These are phyloP conservation scores for Setaria viridis DNA, from an alignment of 202 grass and related monocot genomes.

Conservation along the genomic window DNA sequence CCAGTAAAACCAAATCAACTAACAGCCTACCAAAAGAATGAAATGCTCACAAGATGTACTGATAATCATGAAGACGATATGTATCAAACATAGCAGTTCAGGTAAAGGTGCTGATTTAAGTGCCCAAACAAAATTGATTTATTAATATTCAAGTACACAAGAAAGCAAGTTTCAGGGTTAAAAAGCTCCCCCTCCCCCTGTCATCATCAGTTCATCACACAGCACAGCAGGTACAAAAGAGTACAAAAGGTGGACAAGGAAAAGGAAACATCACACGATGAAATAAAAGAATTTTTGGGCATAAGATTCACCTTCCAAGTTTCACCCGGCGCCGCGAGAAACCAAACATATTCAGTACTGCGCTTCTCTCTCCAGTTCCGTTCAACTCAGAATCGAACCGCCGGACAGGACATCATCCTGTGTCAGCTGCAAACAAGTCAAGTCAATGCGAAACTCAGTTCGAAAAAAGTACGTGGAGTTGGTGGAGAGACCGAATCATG, in stretches of 20 bases:
- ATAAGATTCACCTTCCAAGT: slow-evolving; percentile 68
- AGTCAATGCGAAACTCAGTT: slow-evolving; percentile 32
- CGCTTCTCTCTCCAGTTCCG: neutral
- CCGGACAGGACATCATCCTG: neutral
- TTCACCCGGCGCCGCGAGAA: slow-evolving; percentile 80
- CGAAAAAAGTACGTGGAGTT: neutral
- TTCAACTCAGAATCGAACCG: slow-evolving; percentile 19
- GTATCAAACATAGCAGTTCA: neutral
- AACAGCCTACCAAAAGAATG: neutral
- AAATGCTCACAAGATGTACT: neutral
- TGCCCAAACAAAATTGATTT: neutral
- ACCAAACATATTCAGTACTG: slow-evolving; percentile 84
- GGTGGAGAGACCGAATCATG: slow-evolving; percentile 46
- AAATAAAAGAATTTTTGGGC: neutral
- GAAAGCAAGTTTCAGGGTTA: neutral
- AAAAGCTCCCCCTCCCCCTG: neutral
- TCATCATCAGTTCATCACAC: neutral
- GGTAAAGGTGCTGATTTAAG: neutral
- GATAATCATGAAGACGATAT: neutral
- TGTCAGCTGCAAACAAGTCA: slow-evolving; percentile 34
- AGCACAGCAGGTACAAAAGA: neutral
- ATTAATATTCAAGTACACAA: neutral
- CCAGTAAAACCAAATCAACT: neutral
- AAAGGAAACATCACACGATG: neutral
- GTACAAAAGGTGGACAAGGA: neutral